phyloP scores from a whole-genome alignment of 2,329 filamentous ascomycete species.

The Aspergillus ruber region DNA sequence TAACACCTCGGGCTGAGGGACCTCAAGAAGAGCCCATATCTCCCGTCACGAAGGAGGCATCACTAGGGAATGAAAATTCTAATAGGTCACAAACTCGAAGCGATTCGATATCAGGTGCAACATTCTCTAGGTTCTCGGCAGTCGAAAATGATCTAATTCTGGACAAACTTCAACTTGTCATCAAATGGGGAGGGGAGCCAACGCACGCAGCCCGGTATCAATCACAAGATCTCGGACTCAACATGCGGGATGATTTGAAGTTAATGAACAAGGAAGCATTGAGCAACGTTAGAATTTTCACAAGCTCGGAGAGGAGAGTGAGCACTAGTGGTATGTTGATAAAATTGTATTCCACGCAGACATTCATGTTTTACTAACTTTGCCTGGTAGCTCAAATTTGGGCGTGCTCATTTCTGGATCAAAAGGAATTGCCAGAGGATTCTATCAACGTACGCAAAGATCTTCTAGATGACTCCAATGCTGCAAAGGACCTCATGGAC shows the following conservation, averaged over 20 bases:
- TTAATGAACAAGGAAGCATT: slow-evolving; percentile 88
- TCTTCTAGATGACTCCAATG: slow-evolving; percentile 92
- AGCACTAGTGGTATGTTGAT: slow-evolving; percentile 63
- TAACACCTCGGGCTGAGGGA: slow-evolving; percentile 6
- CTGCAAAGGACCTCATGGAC: slow-evolving; percentile 98
- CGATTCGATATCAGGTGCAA: slow-evolving; percentile 82
- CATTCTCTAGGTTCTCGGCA: slow-evolving; percentile 88
- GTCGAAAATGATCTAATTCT: slow-evolving; percentile 87
- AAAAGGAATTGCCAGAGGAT: slow-evolving; percentile 76
- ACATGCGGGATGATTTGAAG: slow-evolving; percentile 90
- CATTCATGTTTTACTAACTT: slow-evolving; percentile 6
- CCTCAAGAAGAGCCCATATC: slow-evolving; percentile 17
- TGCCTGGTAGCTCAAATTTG: slow-evolving; percentile 71
- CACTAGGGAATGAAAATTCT: slow-evolving; percentile 25
- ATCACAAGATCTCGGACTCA: slow-evolving; percentile 87
- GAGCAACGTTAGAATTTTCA: slow-evolving; percentile 90
- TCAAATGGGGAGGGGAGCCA: slow-evolving; percentile 98
- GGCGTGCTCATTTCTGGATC: slow-evolving; percentile 78
- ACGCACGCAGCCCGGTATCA: slow-evolving; percentile 97
- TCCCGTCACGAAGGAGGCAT: slow-evolving; percentile 12
- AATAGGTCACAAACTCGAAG: slow-evolving; percentile 57
- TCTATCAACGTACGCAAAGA: slow-evolving; percentile 91
- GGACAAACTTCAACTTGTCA: slow-evolving; percentile 93
- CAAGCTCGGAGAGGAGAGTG: slow-evolving; percentile 88
- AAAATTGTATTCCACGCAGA: background rate